A percentile compares a stretch with the other conserved stretches of the same genome.
Evolutionary conservation across 139 green algal species (phyloP).

Genomic region (Chlamydomonas urium): DNA sequence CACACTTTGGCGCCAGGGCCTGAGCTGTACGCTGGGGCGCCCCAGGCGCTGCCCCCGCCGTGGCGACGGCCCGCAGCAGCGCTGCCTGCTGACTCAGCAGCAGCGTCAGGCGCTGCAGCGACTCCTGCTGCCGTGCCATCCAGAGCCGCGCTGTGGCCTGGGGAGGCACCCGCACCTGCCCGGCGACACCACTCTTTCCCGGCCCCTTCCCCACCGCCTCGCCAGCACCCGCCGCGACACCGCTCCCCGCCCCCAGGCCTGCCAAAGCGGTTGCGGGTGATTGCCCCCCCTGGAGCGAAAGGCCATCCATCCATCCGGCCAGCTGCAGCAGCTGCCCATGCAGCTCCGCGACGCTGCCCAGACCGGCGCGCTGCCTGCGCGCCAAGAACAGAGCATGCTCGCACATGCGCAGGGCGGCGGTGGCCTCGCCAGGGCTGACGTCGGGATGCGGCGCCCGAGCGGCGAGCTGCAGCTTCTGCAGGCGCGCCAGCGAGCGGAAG

Average conservation of each 20-base stretch:
- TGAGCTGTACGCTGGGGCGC: not conserved
- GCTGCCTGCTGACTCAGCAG: conserved; percentile 25
- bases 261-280: conserved; percentile 14
- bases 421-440: conserved; percentile 65
- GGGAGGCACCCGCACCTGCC: not conserved
- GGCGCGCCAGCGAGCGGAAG: conserved; percentile 64
- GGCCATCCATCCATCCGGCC: conserved; percentile 20
- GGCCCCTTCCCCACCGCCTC: no score
- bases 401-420: conserved; percentile 36
- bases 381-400: conserved; percentile 77
- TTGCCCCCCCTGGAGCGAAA: no score
- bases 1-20: not conserved
- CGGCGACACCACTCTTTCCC: not conserved
- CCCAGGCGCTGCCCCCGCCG: not conserved
- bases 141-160: not conserved
- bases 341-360: conserved; percentile 27
- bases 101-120: conserved; percentile 31
- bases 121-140: conserved; percentile 10
- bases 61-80: conserved; percentile 37
- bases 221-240: no score
- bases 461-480: conserved; percentile 76
- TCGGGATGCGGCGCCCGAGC: conserved; percentile 63
- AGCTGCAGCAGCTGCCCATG: conserved; percentile 19
- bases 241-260: not conserved
- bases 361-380: conserved; percentile 52